Conservation (phyloP, 2,329 filamentous ascomycete genomes). For the Paramyrothecium roridum region DNA sequence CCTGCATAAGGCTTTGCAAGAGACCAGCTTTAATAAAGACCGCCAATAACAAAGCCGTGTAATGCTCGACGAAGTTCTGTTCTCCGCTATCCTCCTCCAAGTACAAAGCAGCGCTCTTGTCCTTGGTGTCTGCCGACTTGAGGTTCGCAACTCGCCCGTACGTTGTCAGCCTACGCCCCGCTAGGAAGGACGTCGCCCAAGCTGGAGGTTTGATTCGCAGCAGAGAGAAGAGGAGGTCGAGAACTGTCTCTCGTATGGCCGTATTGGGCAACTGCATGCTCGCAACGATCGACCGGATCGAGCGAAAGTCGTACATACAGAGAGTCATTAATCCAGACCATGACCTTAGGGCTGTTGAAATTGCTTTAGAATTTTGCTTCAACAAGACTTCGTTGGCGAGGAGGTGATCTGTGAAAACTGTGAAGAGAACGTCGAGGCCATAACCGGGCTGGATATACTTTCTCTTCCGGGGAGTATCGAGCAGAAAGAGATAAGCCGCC, state of each 20-base stretch:
- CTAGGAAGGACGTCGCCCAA: slow-evolving; percentile 94
- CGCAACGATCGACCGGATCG: slow-evolving; percentile 74
- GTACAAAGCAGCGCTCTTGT: slow-evolving; percentile 47
- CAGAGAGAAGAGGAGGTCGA: slow-evolving; percentile 79
- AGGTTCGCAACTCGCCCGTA: slow-evolving; percentile 92
- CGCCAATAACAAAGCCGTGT: slow-evolving; percentile 82
- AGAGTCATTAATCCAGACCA: slow-evolving; percentile 91
- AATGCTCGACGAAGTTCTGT: slow-evolving; percentile 89
- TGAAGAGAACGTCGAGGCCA: slow-evolving; percentile 85
- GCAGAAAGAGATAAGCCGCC: slow-evolving; percentile 81
- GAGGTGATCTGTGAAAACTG: slow-evolving; percentile 83
- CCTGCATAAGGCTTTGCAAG: slow-evolving; percentile 56
- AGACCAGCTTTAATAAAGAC: slow-evolving; percentile 81
- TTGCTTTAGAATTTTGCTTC: slow-evolving; percentile 88
- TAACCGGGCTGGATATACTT: slow-evolving; percentile 84
- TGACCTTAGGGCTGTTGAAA: slow-evolving; percentile 83
- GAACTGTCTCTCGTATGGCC: slow-evolving; percentile 67
- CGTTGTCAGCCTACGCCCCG: slow-evolving; percentile 86
- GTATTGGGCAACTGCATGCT: slow-evolving; percentile 58
- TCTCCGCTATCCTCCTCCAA: slow-evolving; percentile 66
- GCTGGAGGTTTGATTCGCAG: slow-evolving; percentile 85
- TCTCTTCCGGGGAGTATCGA: slow-evolving; percentile 79
- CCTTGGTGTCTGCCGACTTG: slow-evolving; percentile 55
- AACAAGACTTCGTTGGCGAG: slow-evolving; percentile 58
- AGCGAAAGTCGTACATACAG: slow-evolving; percentile 82